A percentile compares a stretch with the other conserved stretches of the same genome.
Evolutionary conservation across 2,329 filamentous ascomycete genomes (phyloP).

Genomic region (Annulohypoxylon truncatum): DNA sequence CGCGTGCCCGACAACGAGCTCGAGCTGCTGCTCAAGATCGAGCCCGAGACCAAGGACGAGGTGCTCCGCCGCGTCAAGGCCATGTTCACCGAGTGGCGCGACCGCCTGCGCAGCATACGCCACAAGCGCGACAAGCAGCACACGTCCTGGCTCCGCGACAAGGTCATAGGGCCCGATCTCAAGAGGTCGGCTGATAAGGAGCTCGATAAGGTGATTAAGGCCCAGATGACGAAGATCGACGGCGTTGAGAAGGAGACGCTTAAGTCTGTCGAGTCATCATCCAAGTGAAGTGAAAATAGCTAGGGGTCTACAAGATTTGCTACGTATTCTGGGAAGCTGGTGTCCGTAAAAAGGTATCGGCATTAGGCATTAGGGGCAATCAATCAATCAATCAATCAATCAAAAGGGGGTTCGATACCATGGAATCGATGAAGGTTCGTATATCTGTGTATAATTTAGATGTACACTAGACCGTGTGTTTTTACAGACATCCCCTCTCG

Average conservation of each 20-base stretch:
- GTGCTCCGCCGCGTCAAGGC: slow-evolving; percentile 58
- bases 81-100: slow-evolving; percentile 62
- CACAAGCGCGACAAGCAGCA: slow-evolving; percentile 62
- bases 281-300: slow-evolving; percentile 25
- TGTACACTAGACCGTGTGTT: slow-evolving; percentile 44
- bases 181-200: slow-evolving; percentile 56
- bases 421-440: slow-evolving; percentile 3
- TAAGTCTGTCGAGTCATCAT: slow-evolving; percentile 52
- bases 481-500: slow-evolving; percentile 35
- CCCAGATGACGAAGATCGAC: slow-evolving; percentile 62
- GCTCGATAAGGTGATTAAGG: slow-evolving; percentile 60
- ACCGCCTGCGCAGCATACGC: slow-evolving; percentile 60
- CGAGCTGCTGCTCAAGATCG: slow-evolving; percentile 66
- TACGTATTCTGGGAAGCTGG: not conserved
- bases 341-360: not conserved
- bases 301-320: not conserved
- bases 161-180: slow-evolving; percentile 58
- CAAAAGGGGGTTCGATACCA: not conserved
- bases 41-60: slow-evolving; percentile 64
- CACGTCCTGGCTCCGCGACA: slow-evolving; percentile 61
- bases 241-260: slow-evolving; percentile 61
- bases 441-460: slow-evolving; percentile 24
- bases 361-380: not conserved
- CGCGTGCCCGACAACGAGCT: slow-evolving; percentile 68
- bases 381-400: not conserved